Conservation (phyloP, 2,329 filamentous ascomycete genomes). For the Arthroderma uncinatum region DNA sequence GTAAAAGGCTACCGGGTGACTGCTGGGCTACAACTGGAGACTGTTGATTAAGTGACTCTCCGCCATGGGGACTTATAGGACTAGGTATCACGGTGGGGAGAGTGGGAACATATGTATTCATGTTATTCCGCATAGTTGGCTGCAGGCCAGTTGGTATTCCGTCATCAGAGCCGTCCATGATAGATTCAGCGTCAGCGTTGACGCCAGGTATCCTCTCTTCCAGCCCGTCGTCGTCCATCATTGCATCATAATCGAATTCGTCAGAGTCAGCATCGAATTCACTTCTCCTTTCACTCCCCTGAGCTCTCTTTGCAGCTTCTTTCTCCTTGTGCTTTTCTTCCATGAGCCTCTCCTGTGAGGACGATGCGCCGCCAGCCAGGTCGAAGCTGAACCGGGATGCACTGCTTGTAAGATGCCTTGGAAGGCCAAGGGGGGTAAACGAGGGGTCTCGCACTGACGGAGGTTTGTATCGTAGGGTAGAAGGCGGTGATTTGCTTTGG, state of each 20-base stretch:
- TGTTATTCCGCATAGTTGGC: background rate
- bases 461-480: constrained; percentile 4
- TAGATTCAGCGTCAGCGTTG: constrained; percentile 37
- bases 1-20: background rate
- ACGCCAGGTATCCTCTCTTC: constrained; percentile 41
- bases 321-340: constrained; percentile 52
- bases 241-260: constrained; percentile 36
- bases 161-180: constrained; percentile 24
- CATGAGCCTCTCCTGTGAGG: constrained; percentile 49
- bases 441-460: constrained; percentile 12
- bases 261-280: constrained; percentile 30
- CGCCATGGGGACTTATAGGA: background rate
- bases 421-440: constrained; percentile 27
- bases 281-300: constrained; percentile 22
- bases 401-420: constrained; percentile 43
- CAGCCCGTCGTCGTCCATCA: constrained; percentile 33
- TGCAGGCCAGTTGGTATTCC: background rate
- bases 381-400: constrained; percentile 57
- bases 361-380: constrained; percentile 46
- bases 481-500: background rate
- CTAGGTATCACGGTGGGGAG: constrained; percentile 28
- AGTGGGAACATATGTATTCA: constrained; percentile 19
- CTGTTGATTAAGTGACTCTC: background rate
- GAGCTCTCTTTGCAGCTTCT: constrained; percentile 34
- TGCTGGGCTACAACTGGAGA: background rate